phyloP scores from a whole-genome alignment of 768 basidiomycete genomes.

The Termitomyces sp. region DNA sequence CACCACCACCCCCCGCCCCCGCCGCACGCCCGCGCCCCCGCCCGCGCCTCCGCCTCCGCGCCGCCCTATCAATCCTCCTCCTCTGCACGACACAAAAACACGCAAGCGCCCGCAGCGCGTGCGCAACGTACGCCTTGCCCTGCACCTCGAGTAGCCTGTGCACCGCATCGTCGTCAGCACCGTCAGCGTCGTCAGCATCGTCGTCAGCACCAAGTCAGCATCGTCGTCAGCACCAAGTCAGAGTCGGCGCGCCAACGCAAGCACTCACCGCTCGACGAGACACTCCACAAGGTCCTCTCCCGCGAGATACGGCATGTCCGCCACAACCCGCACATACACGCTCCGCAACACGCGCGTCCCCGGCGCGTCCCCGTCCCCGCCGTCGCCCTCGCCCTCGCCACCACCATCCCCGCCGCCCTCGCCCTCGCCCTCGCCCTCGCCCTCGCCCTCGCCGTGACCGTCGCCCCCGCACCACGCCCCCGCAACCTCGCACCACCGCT shows the following conservation, averaged over 20 bases:
- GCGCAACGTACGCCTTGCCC: constrained; percentile 45
- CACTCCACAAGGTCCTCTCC: constrained; percentile 48
- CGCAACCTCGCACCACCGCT: constrained; percentile 47
- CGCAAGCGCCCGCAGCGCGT: constrained; percentile 43
- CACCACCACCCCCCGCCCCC: constrained; percentile 9
- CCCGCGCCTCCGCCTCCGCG: constrained; percentile 19
- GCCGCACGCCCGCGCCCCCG: no score
- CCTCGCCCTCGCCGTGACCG: neutral
- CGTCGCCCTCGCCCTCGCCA: no score
- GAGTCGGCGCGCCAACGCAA: no score
- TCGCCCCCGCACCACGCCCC: constrained; percentile 32
- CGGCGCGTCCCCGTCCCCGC: no score
- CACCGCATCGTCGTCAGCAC: no score
- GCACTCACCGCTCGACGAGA: constrained; percentile 49
- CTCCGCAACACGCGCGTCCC: constrained; percentile 34
- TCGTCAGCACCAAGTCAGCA: no score
- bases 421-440: constrained; percentile 30
- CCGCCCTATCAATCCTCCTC: constrained; percentile 26
- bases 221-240: no score
- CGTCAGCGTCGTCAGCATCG: neutral
- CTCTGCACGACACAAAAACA: constrained; percentile 47
- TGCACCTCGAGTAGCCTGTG: constrained; percentile 49
- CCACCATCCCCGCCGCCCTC: constrained; percentile 25
- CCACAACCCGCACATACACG: constrained; percentile 38
- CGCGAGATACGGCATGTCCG: constrained; percentile 53